phyloP scores from a whole-genome alignment of 495 filamentous ascomycete species.

The Aspergillus haitiensis region DNA sequence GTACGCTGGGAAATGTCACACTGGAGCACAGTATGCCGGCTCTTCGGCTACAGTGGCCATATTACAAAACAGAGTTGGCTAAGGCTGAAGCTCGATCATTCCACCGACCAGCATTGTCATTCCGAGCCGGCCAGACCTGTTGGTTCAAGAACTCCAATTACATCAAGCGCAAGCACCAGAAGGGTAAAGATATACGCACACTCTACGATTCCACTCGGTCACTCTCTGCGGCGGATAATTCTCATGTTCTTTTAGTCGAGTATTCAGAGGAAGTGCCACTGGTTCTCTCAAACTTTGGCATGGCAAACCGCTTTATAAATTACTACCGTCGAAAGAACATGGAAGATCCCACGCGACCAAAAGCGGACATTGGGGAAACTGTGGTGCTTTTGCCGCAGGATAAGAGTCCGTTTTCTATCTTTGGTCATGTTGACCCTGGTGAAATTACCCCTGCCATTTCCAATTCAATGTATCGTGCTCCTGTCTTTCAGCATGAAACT shows the following conservation, averaged over 20 bases:
- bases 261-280: conserved; percentile 93
- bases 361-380: conserved; percentile 80
- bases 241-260: conserved; percentile 80
- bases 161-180: conserved; percentile 73
- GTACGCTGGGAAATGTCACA: conserved; percentile 77
- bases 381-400: conserved; percentile 86
- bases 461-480: conserved; percentile 93
- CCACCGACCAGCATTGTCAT: conserved; percentile 73
- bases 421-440: conserved; percentile 88
- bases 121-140: conserved; percentile 60
- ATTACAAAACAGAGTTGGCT: conserved; percentile 80
- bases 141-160: conserved; percentile 48
- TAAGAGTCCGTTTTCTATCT: conserved; percentile 91
- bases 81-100: conserved; percentile 83
- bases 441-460: conserved; percentile 86
- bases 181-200: conserved; percentile 70
- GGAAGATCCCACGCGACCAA: conserved; percentile 72
- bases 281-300: conserved; percentile 92
- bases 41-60: conserved; percentile 86
- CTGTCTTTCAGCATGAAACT: conserved; percentile 82
- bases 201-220: conserved; percentile 74
- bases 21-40: conserved; percentile 93
- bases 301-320: conserved; percentile 93
- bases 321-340: conserved; percentile 88
- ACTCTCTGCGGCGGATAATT: conserved; percentile 83